Evolutionary conservation across 495 filamentous ascomycete species (phyloP), one percentile per base, ranked within the genome.

Genomic region (Penicillium mononematosum): DNA sequence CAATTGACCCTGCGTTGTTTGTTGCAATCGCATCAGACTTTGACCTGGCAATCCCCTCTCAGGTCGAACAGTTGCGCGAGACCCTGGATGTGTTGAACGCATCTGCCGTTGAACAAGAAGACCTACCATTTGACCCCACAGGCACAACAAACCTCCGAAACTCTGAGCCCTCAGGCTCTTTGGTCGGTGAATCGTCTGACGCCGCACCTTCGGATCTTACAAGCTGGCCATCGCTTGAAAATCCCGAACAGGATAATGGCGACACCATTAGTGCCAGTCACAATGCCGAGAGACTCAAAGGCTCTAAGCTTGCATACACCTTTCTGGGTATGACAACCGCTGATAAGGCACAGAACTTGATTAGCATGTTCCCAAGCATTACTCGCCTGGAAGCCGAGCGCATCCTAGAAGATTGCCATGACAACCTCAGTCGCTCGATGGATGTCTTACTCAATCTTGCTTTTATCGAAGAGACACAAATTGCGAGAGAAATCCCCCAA

Each of bases 401-500:
- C 52, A 81, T 81, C 0, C 71, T 97, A 45, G 81, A 83, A 63
- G 88, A 89, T 58, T 81, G 74, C 45, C 73, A 81, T 41, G 80
- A 83, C 3, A 80, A 89, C 64, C 76, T 85, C 19, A 78, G 79
- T n/a, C 78, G 78, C 19, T 83, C 91, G 2, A 85, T 95, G 59
- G 91, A 98, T 66, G 85, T 90, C 46, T 76, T 98, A 3, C 78
- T 96, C 11, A 94, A 87, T 53, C 77, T 87, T 6, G 79, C 85
- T 10, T 90, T 83, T 66, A 83, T 96, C 16, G 81, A 88, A 41
- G 79, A 90, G 34, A 71, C 75, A 3, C 62, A 70, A 19, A 46
- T 55, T 55, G 52, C 52, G 0, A 9, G 32, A 9, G 52, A 27
- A 2, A 16, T n/a, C 1, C 22, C 43, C 2, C 52, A 55, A 39